Evolutionary conservation across 2,329 filamentous ascomycete species (phyloP), one percentile per base, ranked within the genome.

Genomic region (Paecilomyces sp.): DNA sequence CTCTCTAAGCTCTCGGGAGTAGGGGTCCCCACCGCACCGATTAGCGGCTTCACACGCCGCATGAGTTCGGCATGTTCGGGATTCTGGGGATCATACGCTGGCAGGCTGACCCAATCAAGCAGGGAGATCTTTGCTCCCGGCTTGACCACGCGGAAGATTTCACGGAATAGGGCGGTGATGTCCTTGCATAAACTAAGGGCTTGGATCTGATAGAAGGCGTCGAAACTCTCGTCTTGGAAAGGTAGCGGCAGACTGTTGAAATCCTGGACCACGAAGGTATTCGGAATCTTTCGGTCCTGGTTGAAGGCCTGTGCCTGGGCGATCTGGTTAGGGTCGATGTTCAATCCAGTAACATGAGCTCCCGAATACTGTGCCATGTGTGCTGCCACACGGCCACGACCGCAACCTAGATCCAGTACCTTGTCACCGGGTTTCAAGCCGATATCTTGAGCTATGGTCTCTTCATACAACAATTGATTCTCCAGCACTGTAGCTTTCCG

Each of bases 121-220:
- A 82, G 68, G 2, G 80, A 79, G 61, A 83, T 76, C 64, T 75
- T 77, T 11, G 80, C 77, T 13, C 80, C 81, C 0, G 81, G 81
- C 67, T 80, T 80, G 57, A 83, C 63, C 3, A 83, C 72, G 18
- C 81, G 76, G 66, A 74, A 77, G 57, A 83, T 70, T 67, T 83
- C 81, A 55, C 68, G 69, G 70, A 82, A 82, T 11, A 82, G 72
- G 7, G 73, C 70, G 2, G 72, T 65, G 1, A 79, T 72, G 57
- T 83, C 79, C 61, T 80, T 80, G 74, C 79, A 82, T 31, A 77
- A 79, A 74, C 76, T 85, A 67, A 77, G 80, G 58, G 73, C 86
- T 76, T 77, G 86, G 78, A 78, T 87, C 80, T 78, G 82, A 76
- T 79, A 83, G 61, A 83, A 82, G 31, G 76, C 80, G 59, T 83